Conservation (phyloP, 495 filamentous ascomycete genomes). For the Talaromyces liani region DNA sequence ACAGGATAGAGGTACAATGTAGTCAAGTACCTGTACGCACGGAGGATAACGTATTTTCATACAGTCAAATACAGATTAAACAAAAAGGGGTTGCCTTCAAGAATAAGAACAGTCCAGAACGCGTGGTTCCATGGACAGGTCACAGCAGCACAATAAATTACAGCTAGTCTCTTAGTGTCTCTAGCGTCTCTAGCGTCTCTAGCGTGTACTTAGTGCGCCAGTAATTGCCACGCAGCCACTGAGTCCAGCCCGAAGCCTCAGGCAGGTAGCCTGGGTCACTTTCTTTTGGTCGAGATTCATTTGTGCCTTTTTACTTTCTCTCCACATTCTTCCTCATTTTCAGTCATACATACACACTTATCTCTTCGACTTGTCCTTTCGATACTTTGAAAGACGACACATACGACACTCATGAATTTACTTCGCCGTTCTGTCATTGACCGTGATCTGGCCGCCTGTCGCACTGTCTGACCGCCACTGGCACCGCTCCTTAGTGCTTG, state of each 20-base stretch:
- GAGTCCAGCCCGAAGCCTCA: constrained; percentile 1
- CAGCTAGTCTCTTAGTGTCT: background rate
- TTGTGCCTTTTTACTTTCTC: constrained; percentile 11
- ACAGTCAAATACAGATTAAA: background rate
- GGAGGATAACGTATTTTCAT: background rate
- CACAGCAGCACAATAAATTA: background rate
- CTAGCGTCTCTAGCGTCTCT: background rate
- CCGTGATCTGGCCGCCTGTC: constrained; percentile 9
- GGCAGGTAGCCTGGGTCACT: background rate
- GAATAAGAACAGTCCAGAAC: constrained; percentile 3
- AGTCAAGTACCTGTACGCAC: background rate
- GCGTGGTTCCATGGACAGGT: background rate
- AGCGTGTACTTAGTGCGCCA: background rate
- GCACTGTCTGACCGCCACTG: constrained; percentile 18
- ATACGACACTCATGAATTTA: constrained; percentile 27
- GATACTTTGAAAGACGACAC: background rate
- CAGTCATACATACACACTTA: constrained; percentile 2
- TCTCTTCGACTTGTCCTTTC: constrained; percentile 4
- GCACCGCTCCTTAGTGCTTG: background rate
- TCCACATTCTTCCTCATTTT: constrained; percentile 8
- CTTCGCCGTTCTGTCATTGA: constrained; percentile 16
- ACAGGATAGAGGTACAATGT: too few species aligned
- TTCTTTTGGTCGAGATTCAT: background rate
- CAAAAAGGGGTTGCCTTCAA: background rate
- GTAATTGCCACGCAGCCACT: background rate